Conservation (phyloP, 2,329 filamentous ascomycete genomes). For the Aspergillus udagawae region DNA sequence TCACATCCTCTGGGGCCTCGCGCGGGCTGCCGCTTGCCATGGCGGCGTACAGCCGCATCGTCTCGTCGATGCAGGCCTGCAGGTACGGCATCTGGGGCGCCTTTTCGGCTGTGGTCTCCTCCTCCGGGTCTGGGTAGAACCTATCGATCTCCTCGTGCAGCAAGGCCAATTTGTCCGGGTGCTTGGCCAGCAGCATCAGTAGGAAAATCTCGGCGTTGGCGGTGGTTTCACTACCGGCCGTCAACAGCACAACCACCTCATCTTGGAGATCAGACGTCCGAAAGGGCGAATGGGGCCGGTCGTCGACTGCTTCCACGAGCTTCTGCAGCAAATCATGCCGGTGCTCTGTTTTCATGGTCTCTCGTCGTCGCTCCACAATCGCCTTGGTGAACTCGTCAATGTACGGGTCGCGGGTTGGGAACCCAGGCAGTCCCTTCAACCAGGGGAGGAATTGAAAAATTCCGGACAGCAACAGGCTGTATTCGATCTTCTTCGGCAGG, state of each 20-base stretch:
- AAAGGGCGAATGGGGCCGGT: background rate
- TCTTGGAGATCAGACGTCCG: background rate
- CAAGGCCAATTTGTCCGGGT: background rate
- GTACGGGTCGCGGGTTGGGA: background rate
- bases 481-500: background rate
- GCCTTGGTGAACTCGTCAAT: background rate
- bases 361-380: background rate
- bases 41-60: background rate
- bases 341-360: background rate
- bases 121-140: background rate
- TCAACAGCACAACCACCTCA: background rate
- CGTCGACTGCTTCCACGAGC: background rate
- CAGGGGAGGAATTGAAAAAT: background rate
- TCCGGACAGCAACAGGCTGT: background rate
- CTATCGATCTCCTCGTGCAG: background rate
- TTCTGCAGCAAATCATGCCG: background rate
- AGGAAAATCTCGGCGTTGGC: background rate
- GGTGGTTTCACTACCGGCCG: background rate
- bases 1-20: background rate
- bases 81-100: background rate
- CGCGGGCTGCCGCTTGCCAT: background rate
- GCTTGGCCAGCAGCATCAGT: background rate
- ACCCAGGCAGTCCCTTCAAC: background rate
- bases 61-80: background rate
- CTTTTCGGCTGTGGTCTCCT: background rate